Conservation (phyloP, 805 yeast genomes). For the Saccharomyces cerevisiae region DNA sequence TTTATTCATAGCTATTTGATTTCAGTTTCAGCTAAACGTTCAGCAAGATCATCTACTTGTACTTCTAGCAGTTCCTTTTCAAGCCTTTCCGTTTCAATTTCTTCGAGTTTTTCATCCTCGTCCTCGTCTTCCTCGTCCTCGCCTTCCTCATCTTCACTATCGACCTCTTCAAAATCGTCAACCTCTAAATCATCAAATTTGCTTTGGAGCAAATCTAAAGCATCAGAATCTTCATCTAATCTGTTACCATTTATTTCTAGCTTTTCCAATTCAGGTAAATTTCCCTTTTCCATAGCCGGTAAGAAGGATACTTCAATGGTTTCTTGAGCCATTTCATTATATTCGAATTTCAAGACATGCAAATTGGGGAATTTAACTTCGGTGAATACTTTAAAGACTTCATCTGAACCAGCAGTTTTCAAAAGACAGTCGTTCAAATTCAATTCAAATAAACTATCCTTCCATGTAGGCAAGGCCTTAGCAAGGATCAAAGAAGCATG, state of each 20-base stretch:
- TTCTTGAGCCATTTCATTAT: constrained; percentile 70
- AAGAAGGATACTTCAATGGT: constrained; percentile 48
- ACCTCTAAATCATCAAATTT: constrained; percentile 82
- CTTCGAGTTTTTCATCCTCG: constrained; percentile 38
- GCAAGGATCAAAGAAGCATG: constrained; percentile 62
- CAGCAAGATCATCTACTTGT: constrained; percentile 40
- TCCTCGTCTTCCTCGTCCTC: constrained; percentile 33
- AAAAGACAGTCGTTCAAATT: constrained; percentile 84
- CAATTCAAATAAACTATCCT: constrained; percentile 54
- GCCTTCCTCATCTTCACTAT: constrained; percentile 44
- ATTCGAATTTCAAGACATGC: constrained; percentile 65
- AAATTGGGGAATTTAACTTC: constrained; percentile 38
- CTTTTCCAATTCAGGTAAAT: constrained; percentile 50
- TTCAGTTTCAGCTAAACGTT: constrained; percentile 48
- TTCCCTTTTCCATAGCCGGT: constrained; percentile 42
- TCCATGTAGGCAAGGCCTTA: constrained; percentile 54
- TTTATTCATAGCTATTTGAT: constrained; percentile 21
- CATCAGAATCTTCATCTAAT: constrained; percentile 79
- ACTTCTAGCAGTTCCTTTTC: constrained; percentile 39
- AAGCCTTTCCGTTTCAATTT: constrained; percentile 37
- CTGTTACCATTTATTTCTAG: constrained; percentile 91
- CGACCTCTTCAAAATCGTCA: constrained; percentile 86
- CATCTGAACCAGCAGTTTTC: constrained; percentile 65
- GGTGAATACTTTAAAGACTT: constrained; percentile 42
- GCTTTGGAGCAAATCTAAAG: constrained; percentile 50